Base-by-base conservation (phyloP, 176 grass and related monocot species). In the Ampelocalamus luodianensis region DNA sequence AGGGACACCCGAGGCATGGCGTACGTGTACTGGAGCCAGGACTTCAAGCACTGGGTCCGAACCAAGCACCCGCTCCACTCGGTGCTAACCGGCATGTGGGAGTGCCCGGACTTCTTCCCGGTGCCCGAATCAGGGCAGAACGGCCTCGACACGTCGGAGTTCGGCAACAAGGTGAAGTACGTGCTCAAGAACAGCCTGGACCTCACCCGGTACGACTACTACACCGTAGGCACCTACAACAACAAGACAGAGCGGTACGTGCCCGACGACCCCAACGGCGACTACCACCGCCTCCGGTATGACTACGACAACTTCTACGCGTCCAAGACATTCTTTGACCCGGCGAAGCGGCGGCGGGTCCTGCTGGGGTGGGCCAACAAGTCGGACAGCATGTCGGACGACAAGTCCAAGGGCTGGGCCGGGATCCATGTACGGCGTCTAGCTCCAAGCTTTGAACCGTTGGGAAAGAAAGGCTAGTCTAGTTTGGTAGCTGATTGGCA, bases 221-320 rank as follows among this genome's bases (percentile, higher is more conserved):
- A 78, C 76, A 78, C 56, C 3, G 23, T 78, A 0, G 76, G 76
- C 56, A 63, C 56, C 9, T 79, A 79, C 42, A 18, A 79, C 60
- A 79, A 8, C 2, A 61, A 5, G 14, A 18, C 8, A 0, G 90
- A 94, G 15, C 43, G 44, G 61, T 90, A 92, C 16, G 80, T 85
- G 45, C 90, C 93, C 0, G 87, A 88, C 17, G 34, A 26, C 67
- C 72, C 78, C 4, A 43, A 24, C 7, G 37, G 68, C 0, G 88
- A 93, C 65, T 34, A 78, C 72, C 50, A 49, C 79, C 85, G 78
- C 0, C 13, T 89, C 8, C 55, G 87, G 3, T 92, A 87, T 18
- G 87, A 97, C 80, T 94, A 94, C 58, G 90, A 92, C 1, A 97
- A 97, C 84, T 94, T 85, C 53, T 97, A 97, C 51, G 94, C 94